These are phyloP conservation scores for Fusarium sarcochroum DNA, from an alignment of 2,329 filamentous ascomycete species.

Conservation along the genomic window DNA sequence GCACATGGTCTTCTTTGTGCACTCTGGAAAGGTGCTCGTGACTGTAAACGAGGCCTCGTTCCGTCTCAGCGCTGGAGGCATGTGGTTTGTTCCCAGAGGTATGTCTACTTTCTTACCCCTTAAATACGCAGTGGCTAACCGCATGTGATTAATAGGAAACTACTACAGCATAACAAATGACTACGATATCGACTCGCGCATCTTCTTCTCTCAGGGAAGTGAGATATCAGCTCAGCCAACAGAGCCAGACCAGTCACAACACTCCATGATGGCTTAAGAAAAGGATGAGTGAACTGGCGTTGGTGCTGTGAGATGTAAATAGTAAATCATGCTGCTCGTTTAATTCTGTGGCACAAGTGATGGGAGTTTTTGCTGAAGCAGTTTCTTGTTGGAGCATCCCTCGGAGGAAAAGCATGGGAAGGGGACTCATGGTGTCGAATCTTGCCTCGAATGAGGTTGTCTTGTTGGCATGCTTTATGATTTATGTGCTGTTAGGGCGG, in stretches of 20 bases:
- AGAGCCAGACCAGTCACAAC: slow-evolving; percentile 43
- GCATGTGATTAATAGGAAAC: slow-evolving; percentile 75
- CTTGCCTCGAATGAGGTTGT: slow-evolving; percentile 16
- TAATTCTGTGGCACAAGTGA: background rate
- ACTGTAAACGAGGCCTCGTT: slow-evolving; percentile 83
- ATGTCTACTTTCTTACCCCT: slow-evolving; percentile 55
- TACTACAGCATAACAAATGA: slow-evolving; percentile 93
- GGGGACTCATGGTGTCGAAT: slow-evolving; percentile 11
- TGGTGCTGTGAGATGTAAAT: slow-evolving; percentile 5
- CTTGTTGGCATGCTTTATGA: slow-evolving; percentile 39
- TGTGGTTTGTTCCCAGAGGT: slow-evolving; percentile 97
- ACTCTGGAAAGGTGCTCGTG: slow-evolving; percentile 84
- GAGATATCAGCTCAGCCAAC: slow-evolving; percentile 60
- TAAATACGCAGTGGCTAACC: slow-evolving; percentile 13
- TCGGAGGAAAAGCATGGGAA: slow-evolving; percentile 11
- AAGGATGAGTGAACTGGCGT: background rate
- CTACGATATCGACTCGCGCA: slow-evolving; percentile 76
- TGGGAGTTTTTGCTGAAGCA: slow-evolving; percentile 16
- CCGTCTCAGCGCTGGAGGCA: slow-evolving; percentile 86
- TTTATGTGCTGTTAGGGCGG: slow-evolving; percentile 38
- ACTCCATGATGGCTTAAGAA: slow-evolving; percentile 40
- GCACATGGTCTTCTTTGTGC: slow-evolving; percentile 97
- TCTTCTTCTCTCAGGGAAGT: slow-evolving; percentile 95
- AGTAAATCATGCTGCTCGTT: background rate
- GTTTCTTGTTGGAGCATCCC: background rate